Percentiles rank a stretch among this genome's conserved stretches.
Evolutionary conservation across 257 asterid genomes (phyloP).

Genomic region (Craterostigma plantagineum): DNA sequence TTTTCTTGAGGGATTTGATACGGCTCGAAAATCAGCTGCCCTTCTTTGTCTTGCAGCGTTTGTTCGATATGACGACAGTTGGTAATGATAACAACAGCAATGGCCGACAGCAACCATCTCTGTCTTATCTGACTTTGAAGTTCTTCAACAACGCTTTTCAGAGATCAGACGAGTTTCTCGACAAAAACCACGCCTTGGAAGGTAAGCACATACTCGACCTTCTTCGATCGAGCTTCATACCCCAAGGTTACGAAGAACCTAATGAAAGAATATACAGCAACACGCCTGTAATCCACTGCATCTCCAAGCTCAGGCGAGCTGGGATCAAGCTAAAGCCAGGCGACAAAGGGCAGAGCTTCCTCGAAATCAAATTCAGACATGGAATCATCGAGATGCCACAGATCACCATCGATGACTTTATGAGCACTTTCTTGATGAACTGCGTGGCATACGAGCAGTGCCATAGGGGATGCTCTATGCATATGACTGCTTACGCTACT

Average conservation of each 20-base stretch:
- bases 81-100: conserved; percentile 10
- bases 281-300: conserved; percentile 38
- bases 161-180: conserved; percentile 25
- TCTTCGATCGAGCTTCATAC: conserved; percentile 58
- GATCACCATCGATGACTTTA: conserved; percentile 54
- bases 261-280: conserved; percentile 3
- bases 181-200: conserved; percentile 10
- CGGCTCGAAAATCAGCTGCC: conserved; percentile 80
- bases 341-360: conserved; percentile 26
- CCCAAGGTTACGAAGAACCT: conserved; percentile 18
- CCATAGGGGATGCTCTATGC: conserved; percentile 38
- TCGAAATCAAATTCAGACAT: conserved; percentile 28
- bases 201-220: conserved; percentile 68
- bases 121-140: conserved; percentile 18
- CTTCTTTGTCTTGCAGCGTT: conserved; percentile 34
- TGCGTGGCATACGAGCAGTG: conserved; percentile 93
- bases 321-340: conserved; percentile 37
- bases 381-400: conserved; percentile 71
- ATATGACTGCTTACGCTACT: conserved; percentile 66
- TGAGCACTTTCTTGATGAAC: conserved; percentile 48
- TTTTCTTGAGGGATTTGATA: conserved; percentile 50
- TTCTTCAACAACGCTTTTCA: conserved; percentile 44
- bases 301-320: conserved; percentile 54
- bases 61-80: conserved; percentile 24
- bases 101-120: conserved; percentile 22